These are phyloP conservation scores for Flammula alnicola DNA, from an alignment of 1,284 basidiomycete species.

Conservation along the genomic window DNA sequence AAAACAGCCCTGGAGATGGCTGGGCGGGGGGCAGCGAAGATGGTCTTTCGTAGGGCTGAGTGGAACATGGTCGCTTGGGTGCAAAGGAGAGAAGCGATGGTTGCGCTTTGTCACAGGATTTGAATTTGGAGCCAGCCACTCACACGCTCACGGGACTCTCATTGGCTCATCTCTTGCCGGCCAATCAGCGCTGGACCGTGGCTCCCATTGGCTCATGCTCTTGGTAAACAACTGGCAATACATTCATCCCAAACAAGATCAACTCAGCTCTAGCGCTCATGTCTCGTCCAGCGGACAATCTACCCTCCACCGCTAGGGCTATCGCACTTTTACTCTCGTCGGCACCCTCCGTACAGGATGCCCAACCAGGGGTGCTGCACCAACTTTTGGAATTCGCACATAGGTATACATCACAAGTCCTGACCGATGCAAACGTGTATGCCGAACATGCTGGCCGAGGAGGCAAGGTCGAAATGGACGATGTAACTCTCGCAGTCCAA, in stretches of 20 bases:
- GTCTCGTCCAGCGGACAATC: conserved; percentile 70
- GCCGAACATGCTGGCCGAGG: conserved; percentile 89
- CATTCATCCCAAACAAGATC: too few relatives aligned
- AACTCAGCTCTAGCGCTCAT: conserved; percentile 44
- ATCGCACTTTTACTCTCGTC: conserved; percentile 93
- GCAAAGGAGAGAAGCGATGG: conserved; percentile 19
- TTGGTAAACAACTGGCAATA: conserved; percentile 25
- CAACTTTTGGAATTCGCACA: conserved; percentile 97
- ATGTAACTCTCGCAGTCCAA: conserved; percentile 90
- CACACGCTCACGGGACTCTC: conserved; percentile 18
- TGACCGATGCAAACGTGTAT: conserved; percentile 90
- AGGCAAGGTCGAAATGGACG: conserved; percentile 87
- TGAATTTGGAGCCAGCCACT: conserved; percentile 42
- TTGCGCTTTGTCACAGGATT: conserved; percentile 13
- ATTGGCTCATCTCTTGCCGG: conserved; percentile 18
- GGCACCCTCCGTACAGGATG: conserved; percentile 91
- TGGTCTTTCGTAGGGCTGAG: conserved; percentile 57
- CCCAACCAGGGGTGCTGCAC: conserved; percentile 92
- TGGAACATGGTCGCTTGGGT: conserved; percentile 66
- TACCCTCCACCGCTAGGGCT: conserved; percentile 89
- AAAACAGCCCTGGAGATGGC: conserved; percentile 43
- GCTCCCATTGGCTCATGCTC: conserved; percentile 17
- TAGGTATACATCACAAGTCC: conserved; percentile 91
- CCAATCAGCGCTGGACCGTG: too few relatives aligned
- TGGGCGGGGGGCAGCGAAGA: conserved; percentile 51